Evolutionary conservation across 352 stramenopile genomes (phyloP).

Genomic region (Phytophthora megakarya): DNA sequence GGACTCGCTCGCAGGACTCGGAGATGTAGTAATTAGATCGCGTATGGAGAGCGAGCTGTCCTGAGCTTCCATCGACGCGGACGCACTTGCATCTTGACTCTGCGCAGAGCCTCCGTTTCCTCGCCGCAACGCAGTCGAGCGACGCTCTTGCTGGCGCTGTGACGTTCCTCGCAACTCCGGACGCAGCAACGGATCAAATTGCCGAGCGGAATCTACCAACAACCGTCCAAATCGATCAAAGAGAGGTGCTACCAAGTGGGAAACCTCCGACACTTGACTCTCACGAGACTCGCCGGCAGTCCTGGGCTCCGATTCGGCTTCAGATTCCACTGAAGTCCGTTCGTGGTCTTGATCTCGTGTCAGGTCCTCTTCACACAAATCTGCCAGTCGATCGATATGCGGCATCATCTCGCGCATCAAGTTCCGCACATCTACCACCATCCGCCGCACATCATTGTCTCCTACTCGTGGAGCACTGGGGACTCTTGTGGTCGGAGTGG

Average conservation of each 20-base stretch:
- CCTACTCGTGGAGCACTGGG: constrained; percentile 57
- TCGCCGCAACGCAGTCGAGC: constrained; percentile 18
- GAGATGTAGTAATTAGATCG: constrained; percentile 63
- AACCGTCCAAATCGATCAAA: constrained; percentile 84
- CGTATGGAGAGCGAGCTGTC: constrained; percentile 63
- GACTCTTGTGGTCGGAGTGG: constrained; percentile 54
- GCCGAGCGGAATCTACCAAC: constrained; percentile 67
- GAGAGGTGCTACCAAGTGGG: constrained; percentile 69
- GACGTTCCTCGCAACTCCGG: constrained; percentile 51
- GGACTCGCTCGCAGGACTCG: constrained; percentile 30
- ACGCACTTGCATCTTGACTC: constrained; percentile 17
- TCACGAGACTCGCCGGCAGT: constrained; percentile 6
- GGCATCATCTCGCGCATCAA: constrained; percentile 76
- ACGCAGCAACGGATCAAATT: constrained; percentile 65
- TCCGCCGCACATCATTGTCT: constrained; percentile 44
- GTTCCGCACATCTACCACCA: constrained; percentile 65
- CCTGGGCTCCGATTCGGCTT: background rate
- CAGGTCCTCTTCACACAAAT: constrained; percentile 56
- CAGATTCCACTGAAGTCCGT: no score
- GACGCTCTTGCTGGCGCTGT: constrained; percentile 42
- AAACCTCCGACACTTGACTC: constrained; percentile 63
- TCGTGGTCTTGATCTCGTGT: constrained; percentile 19
- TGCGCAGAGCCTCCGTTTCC: constrained; percentile 11
- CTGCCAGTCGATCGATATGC: constrained; percentile 65
- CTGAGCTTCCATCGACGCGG: constrained; percentile 38